Evolutionary conservation across 129 eudicot species (phyloP), one percentile per base, ranked within the genome.

Genomic region (Arctium lappa): DNA sequence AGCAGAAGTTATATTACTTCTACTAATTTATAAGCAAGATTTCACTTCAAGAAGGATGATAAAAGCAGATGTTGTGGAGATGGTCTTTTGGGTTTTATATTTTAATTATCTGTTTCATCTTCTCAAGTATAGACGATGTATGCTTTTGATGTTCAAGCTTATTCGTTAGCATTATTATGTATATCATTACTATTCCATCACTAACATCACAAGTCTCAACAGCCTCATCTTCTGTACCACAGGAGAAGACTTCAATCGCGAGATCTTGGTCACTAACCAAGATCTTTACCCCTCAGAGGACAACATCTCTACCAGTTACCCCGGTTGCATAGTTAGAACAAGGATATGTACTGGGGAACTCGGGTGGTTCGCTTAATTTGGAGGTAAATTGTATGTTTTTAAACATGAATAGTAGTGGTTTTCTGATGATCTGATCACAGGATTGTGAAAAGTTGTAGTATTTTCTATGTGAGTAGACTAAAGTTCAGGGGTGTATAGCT

Each of bases 181-280:
- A 22, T 22, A 22, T 22, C 27, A 22, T 22, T 22, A 22, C 27
- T 22, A 22, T 22, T 22, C 27, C 27, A 22, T 0, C 27, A 22
- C 0, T 22, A 22, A 22, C 27, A 22, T 22, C 0, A 22, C 27
- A 22, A 10, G 88, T 69, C 65, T 75, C 89, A 34, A 77, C 76
- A 75, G 86, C 88, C 53, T 72, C 82, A 13, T 77, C 81, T 42
- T 37, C 85, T 2, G 18, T 71, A 75, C 46, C 87, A 22, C 90
- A 85, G 48, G 95, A 94, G 76, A 90, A 87, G 83, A 79, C 87
- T 69, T 86, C 94, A 12, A 89, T 90, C 11, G 69, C 94, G 72
- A 88, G 95, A 74, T 92, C 98, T 18, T 90, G 92, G 93, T 92
- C 97, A 38, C 90, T 94, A 31, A 83, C 96, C 1, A 94, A 84